Base-by-base conservation (phyloP, 306 rosid species). In the Fragaria nilgerrensis region DNA sequence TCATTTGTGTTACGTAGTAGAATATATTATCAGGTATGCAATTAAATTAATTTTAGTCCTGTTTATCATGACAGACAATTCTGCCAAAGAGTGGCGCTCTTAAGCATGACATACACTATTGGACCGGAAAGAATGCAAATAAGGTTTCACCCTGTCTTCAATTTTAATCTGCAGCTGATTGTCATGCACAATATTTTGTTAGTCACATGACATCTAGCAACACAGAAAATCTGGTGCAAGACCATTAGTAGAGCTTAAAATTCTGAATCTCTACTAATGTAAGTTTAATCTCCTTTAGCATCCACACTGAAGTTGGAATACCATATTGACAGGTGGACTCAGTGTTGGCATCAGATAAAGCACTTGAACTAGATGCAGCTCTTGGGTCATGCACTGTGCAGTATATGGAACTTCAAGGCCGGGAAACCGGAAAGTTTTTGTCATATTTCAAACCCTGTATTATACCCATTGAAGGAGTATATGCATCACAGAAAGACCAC, bases 311-410 rank as follows among this genome's bases (percentile, higher is more conserved):
- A 68, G 50, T 70, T 63, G 58, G 62, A 23, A 41, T 75, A 49
- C 34, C 62, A 67, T 22, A 82, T 82, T 85, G 80, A 79, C 83
- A 92, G 98, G 92, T 55, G 79, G 97, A 92, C 85, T 92, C 93
- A 50, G 81, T 49, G 49, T 84, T 94, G 86, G 96, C 94, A 83
- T 94, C 98, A 17, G 96, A 90, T 75, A 92, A 92, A 85, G 93
- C 98, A 68, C 93, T 94, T 44, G 98, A 94, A 79, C 84, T 94
- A 74, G 98, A 94, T 83, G 95, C 92, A 44, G 86, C 95, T 63
- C 93, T 94, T 32, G 97, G 98, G 77, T 94, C 97, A 1, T 94
- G 98, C 85, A 84, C 95, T 29, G 98, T 94, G 74, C 98, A 94
- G 82, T 94, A 92, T 75, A 86, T 86, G 84, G 98, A 94, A 86